Percentiles rank a stretch among this genome's conserved stretches.
These are phyloP conservation scores for Gloeostereum incarnatum DNA, from an alignment of 768 basidiomycete species.

Conservation along the genomic window DNA sequence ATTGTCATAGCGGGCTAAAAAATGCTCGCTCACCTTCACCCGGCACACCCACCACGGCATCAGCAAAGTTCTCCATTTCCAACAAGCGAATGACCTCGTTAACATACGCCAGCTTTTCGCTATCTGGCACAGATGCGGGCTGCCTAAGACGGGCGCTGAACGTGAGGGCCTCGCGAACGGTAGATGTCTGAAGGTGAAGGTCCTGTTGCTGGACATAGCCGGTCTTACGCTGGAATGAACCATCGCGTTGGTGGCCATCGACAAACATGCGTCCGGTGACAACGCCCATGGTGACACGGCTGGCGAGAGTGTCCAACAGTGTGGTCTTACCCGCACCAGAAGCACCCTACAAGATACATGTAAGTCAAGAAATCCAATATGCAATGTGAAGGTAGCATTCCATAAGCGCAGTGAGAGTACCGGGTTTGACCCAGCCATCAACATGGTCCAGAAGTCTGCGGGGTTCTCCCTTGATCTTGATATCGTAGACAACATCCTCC, in stretches of 20 bases:
- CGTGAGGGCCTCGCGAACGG: slow-evolving; percentile 34
- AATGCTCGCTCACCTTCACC: no score
- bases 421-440: slow-evolving; percentile 40
- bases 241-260: slow-evolving; percentile 20
- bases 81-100: slow-evolving; percentile 37
- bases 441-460: slow-evolving; percentile 29
- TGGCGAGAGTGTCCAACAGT: slow-evolving; percentile 33
- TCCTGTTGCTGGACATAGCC: slow-evolving; percentile 38
- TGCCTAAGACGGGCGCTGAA: slow-evolving; percentile 38
- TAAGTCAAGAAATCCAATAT: neutral
- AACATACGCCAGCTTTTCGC: slow-evolving; percentile 32
- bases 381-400: no score
- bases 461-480: slow-evolving; percentile 14
- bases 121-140: slow-evolving; percentile 23
- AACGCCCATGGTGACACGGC: slow-evolving; percentile 36
- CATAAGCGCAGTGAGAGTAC: slow-evolving; percentile 42
- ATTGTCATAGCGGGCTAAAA: no score
- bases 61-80: slow-evolving; percentile 37
- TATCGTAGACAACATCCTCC: slow-evolving; percentile 30
- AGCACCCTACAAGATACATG: slow-evolving; percentile 3
- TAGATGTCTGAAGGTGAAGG: slow-evolving; percentile 36
- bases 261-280: slow-evolving; percentile 34
- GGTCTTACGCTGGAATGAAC: slow-evolving; percentile 30
- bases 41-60: slow-evolving; percentile 33
- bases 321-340: slow-evolving; percentile 21